A percentile compares a stretch with the other conserved stretches of the same genome.
Conservation (phyloP, 2,329 filamentous ascomycete genomes). For the Apiospora sp. region DNA sequence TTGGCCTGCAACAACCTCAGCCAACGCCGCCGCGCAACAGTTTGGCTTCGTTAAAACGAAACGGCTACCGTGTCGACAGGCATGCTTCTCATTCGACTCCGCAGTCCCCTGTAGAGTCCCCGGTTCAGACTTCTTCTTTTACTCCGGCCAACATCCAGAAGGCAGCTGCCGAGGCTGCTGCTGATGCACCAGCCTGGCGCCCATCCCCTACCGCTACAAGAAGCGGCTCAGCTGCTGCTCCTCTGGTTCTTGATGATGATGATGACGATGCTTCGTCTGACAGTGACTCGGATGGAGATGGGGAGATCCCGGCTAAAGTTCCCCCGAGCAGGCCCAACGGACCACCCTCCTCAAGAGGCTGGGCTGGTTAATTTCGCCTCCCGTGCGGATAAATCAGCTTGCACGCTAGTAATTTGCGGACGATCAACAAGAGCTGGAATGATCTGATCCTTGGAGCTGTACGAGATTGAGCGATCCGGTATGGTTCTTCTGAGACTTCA, state of each 20-base stretch:
- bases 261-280: constrained; percentile 35
- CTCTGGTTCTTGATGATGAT: constrained; percentile 38
- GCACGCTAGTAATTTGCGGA: neutral
- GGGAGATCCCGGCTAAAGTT: constrained; percentile 41
- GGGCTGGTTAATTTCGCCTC: constrained; percentile 26
- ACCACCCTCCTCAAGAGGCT: constrained; percentile 25
- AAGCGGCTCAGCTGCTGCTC: constrained; percentile 35
- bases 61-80: constrained; percentile 42
- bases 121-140: neutral
- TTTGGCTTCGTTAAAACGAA: constrained; percentile 39
- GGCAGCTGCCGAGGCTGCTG: neutral
- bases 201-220: constrained; percentile 21
- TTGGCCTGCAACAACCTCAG: constrained; percentile 20
- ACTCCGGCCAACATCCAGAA: neutral
- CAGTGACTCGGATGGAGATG: constrained; percentile 34
- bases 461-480: neutral
- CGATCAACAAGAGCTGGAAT: neutral
- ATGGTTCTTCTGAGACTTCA: neutral
- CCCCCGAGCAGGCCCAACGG: constrained; percentile 28
- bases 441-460: neutral
- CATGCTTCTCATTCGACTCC: constrained; percentile 30
- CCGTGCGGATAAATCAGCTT: neutral
- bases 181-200: neutral
- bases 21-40: constrained; percentile 31
- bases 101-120: constrained; percentile 7